phyloP scores from a whole-genome alignment of 2,329 filamentous ascomycete genomes.

The Capronia americana region DNA sequence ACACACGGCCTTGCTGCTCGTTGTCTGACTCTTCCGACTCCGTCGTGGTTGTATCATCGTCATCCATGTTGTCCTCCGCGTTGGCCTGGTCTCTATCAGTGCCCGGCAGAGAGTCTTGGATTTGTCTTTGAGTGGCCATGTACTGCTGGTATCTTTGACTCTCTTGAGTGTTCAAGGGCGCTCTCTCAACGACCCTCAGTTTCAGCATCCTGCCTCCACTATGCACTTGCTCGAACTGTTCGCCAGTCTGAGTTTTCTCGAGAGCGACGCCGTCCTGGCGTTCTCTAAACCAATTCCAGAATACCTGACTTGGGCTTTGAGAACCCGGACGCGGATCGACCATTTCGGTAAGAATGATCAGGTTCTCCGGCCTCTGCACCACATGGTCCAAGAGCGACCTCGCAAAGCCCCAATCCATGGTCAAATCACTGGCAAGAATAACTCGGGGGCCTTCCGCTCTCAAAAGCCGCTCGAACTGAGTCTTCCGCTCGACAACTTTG shows the following conservation, averaged over 20 bases:
- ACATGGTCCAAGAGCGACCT: conserved; percentile 77
- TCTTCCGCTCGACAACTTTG: conserved; percentile 79
- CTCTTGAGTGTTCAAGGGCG: conserved; percentile 76
- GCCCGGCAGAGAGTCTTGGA: conserved; percentile 80
- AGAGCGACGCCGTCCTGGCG: conserved; percentile 67
- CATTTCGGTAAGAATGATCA: conserved; percentile 85
- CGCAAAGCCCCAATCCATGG: conserved; percentile 93
- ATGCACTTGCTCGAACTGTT: conserved; percentile 70
- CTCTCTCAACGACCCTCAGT: conserved; percentile 66
- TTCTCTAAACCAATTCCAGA: conserved; percentile 83
- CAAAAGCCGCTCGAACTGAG: conserved; percentile 76
- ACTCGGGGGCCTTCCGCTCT: conserved; percentile 65
- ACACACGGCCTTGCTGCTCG: conserved; percentile 86
- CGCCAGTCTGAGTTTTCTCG: conserved; percentile 61
- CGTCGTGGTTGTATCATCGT: conserved; percentile 82
- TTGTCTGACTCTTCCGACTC: conserved; percentile 88
- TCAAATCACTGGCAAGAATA: conserved; percentile 88
- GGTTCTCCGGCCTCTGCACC: conserved; percentile 76
- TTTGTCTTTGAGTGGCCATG: conserved; percentile 83
- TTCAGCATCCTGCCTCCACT: conserved; percentile 68
- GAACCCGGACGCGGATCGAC: conserved; percentile 43
- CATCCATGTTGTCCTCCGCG: conserved; percentile 77
- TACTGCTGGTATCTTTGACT: conserved; percentile 87
- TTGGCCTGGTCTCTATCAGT: conserved; percentile 54
- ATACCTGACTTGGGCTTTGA: conserved; percentile 63